Evolutionary conservation across 768 basidiomycete genomes (phyloP).

Genomic region (Lactifluus piperatus): DNA sequence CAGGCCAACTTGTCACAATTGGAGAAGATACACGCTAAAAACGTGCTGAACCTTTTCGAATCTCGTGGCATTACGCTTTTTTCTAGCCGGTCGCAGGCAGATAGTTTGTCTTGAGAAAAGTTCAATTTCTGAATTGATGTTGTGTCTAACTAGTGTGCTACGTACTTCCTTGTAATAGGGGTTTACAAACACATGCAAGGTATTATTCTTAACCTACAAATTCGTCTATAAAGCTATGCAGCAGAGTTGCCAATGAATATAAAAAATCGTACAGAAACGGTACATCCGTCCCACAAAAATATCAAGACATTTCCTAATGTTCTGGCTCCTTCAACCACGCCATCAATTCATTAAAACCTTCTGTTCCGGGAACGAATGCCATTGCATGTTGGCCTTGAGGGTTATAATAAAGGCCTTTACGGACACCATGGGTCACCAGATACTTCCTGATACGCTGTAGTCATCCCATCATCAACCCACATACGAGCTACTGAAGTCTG

Average conservation of each 20-base stretch:
- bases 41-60: slow-evolving; percentile 43
- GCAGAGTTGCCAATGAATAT: background rate
- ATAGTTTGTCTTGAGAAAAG: background rate
- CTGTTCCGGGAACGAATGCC: slow-evolving; percentile 43
- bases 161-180: too few relatives aligned
- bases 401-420: slow-evolving; percentile 57
- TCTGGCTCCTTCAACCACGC: slow-evolving; percentile 43
- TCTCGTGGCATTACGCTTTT: slow-evolving; percentile 6
- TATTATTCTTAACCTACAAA: background rate
- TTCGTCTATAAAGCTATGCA: background rate
- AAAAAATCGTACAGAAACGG: background rate
- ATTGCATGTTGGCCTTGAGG: slow-evolving; percentile 55
- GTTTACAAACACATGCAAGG: too few relatives aligned
- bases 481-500: background rate
- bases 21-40: slow-evolving; percentile 37
- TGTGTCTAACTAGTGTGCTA: too few relatives aligned
- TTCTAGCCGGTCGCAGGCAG: background rate
- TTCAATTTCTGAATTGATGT: too few relatives aligned
- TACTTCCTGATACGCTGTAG: slow-evolving; percentile 63
- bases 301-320: background rate
- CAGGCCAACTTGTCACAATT: slow-evolving; percentile 32
- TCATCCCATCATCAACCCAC: background rate
- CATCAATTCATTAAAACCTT: slow-evolving; percentile 48
- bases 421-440: slow-evolving; percentile 64
- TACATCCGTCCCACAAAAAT: background rate